Evolutionary conservation across 163 green algal species (phyloP), one percentile per base, ranked within the genome.

Genomic region (Scenedesmus sp.): DNA sequence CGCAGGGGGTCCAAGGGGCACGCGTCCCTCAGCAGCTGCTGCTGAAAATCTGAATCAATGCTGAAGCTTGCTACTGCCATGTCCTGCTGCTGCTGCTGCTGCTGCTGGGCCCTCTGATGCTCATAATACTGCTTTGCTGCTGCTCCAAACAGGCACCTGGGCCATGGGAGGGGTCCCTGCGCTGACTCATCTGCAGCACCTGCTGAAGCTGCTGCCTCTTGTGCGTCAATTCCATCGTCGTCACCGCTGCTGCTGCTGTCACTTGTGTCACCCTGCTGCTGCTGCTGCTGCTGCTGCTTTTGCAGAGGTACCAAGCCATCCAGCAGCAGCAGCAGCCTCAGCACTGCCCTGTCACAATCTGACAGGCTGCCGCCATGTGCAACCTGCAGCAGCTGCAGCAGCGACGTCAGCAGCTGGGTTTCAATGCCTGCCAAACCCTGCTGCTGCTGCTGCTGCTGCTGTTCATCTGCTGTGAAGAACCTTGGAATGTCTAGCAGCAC

Each of bases 361-460:
- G 56, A 77, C 66, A 92, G 56, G 52, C 8, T 92, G 66, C 82
- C 89, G 23, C 66, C n/a, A 13, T 86, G 56, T 5, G 89, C 82
- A 9, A 89, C 82, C 74, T 90, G 89, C 82, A 92, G 82, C 89
- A 92, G 82, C 82, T 82, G 89, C 67, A 92, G 55, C 82, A 92
- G 67, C n/a, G 82, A 81, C 64, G 8, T 7, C 66, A 92, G 83
- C 82, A 90, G 23, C 62, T 79, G 54, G 3, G 64, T 20, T 12
- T 83, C 59, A 59, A 62, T 1, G n/a, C 60, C 12, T 13, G 60
- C n/a, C n/a, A 46, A 12, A 89, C 46, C 55, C 66, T 67, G 12
- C 66, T n/a, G 34, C 87, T 70, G 15, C 46, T 9, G 77, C 88
- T n/a, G 88, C 26, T 34, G 10, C 79, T 34, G 77, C 79, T 46